Evolutionary conservation across 1,139 yeast species (phyloP).

Genomic region (Spathaspora sp.): DNA sequence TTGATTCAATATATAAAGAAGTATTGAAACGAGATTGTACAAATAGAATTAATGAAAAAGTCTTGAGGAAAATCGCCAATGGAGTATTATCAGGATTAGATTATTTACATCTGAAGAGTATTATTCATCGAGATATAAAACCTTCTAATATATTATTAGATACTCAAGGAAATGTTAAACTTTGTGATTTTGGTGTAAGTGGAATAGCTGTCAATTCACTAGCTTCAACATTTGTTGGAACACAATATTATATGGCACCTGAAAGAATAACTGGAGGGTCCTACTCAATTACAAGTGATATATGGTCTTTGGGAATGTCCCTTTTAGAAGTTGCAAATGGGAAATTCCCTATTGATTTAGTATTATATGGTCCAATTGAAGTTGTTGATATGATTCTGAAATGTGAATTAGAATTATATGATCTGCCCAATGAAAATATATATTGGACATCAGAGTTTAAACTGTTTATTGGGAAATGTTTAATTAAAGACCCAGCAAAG

Average conservation of each 20-base stretch:
- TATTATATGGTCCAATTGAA: constrained; percentile 71
- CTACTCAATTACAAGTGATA: constrained; percentile 90
- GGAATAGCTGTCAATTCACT: constrained; percentile 94
- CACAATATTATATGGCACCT: constrained; percentile 98
- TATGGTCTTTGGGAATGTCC: constrained; percentile 94
- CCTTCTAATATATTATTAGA: constrained; percentile 88
- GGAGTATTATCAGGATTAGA: constrained; percentile 81
- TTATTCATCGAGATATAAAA: constrained; percentile 90
- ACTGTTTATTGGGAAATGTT: constrained; percentile 76
- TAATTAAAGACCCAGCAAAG: constrained; percentile 74
- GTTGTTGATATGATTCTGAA: constrained; percentile 77
- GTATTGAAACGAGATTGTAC: constrained; percentile 59
- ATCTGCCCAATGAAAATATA: constrained; percentile 74
- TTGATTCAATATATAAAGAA: constrained; percentile 83
- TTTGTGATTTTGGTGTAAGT: constrained; percentile 98
- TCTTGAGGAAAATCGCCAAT: constrained; percentile 84
- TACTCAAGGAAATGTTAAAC: constrained; percentile 73
- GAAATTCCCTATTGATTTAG: constrained; percentile 61
- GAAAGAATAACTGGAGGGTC: constrained; percentile 95
- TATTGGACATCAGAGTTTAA: constrained; percentile 82
- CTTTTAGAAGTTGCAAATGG: constrained; percentile 90
- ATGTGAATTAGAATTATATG: constrained; percentile 73
- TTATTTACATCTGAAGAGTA: constrained; percentile 81
- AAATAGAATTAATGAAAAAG: constrained; percentile 89
- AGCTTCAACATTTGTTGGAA: constrained; percentile 95